Conservation (phyloP, 257 asterid species). For the Gardenia jasminoides region DNA sequence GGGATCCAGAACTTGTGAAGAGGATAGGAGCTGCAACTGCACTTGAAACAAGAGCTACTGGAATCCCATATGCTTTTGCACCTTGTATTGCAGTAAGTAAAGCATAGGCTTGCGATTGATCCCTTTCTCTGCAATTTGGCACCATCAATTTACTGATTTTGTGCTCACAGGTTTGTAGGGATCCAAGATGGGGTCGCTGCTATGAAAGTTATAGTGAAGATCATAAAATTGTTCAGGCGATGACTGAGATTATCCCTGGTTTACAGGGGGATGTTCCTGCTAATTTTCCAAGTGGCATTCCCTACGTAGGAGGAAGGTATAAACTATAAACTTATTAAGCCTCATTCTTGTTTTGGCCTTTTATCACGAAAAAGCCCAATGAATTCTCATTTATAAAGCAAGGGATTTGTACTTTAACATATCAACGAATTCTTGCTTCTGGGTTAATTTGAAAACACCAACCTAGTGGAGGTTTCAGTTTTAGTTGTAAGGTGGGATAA, state of each 20-base stretch:
- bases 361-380: no score
- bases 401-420: neutral
- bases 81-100: slow-evolving; percentile 61
- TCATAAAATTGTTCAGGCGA: slow-evolving; percentile 60
- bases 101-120: neutral
- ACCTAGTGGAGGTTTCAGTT: no score
- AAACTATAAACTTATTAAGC: neutral
- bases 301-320: slow-evolving; percentile 75
- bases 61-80: slow-evolving; percentile 57
- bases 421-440: no score
- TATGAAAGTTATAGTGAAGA: slow-evolving; percentile 94
- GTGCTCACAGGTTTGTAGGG: slow-evolving; percentile 66
- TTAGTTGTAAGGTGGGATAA: no score
- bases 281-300: slow-evolving; percentile 48
- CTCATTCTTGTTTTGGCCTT: neutral
- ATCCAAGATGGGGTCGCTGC: slow-evolving; percentile 98
- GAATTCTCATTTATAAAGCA: no score
- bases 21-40: slow-evolving; percentile 75
- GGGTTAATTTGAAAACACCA: no score
- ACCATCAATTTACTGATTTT: slow-evolving; percentile 21
- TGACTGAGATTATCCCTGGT: slow-evolving; percentile 91
- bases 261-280: slow-evolving; percentile 82
- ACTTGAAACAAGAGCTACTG: slow-evolving; percentile 70
- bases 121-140: neutral
- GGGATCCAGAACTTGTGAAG: slow-evolving; percentile 60